phyloP scores from a whole-genome alignment of 805 yeast genomes.

The Lachancea kluyveri region DNA sequence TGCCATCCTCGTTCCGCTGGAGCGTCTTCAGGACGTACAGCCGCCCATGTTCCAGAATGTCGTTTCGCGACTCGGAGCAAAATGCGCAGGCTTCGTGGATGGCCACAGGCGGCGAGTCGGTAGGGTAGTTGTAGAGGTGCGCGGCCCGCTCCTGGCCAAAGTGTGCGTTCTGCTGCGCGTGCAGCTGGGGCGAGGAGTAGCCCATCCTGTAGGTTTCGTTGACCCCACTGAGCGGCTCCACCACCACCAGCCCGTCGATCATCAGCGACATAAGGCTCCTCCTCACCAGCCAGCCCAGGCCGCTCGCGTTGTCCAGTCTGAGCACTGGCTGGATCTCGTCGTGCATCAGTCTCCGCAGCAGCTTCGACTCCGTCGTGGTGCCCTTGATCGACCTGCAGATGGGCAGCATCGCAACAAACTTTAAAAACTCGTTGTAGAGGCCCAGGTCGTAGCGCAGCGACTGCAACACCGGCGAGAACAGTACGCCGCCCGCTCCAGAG shows the following conservation, averaged over 20 bases:
- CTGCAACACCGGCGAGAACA: slow-evolving; percentile 38
- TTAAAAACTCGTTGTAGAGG: slow-evolving; percentile 34
- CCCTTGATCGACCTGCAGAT: slow-evolving; percentile 32
- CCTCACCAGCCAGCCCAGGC: slow-evolving; percentile 55
- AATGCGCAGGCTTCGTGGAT: slow-evolving; percentile 69
- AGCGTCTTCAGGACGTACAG: slow-evolving; percentile 58
- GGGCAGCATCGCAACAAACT: slow-evolving; percentile 33
- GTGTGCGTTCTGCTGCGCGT: neutral
- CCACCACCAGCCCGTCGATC: slow-evolving; percentile 71
- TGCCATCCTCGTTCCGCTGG: slow-evolving; percentile 28
- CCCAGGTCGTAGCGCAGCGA: slow-evolving; percentile 38
- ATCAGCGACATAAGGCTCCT: slow-evolving; percentile 59
- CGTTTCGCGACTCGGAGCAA: slow-evolving; percentile 75
- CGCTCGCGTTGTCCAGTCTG: slow-evolving; percentile 57
- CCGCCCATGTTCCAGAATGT: slow-evolving; percentile 69
- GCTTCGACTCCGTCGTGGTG: slow-evolving; percentile 40
- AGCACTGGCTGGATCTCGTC: slow-evolving; percentile 80
- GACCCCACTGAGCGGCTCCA: slow-evolving; percentile 82
- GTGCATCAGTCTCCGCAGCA: slow-evolving; percentile 55
- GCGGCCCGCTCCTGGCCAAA: slow-evolving; percentile 20
- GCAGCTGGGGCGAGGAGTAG: slow-evolving; percentile 9
- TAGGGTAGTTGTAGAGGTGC: slow-evolving; percentile 39
- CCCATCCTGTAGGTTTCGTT: slow-evolving; percentile 62
- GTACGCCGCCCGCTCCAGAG: slow-evolving; percentile 10
- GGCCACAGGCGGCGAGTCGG: slow-evolving; percentile 63